Evolutionary conservation across 1,284 basidiomycete species (phyloP), one percentile per base, ranked within the genome.

Genomic region (Amylostereum chailletii): DNA sequence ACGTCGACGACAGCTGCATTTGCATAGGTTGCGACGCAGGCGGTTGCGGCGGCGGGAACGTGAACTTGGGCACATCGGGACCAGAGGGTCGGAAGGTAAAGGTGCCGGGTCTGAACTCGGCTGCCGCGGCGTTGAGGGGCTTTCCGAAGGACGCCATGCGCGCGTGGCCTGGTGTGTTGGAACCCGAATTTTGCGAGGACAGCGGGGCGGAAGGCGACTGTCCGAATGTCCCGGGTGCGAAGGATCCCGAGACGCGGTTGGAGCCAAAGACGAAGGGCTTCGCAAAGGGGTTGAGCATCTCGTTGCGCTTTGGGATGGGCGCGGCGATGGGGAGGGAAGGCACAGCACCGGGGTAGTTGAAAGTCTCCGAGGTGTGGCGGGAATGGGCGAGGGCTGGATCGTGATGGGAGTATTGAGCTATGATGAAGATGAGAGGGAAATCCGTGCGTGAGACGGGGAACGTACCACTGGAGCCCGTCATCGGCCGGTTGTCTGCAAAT

Each of bases 191-290:
- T 19, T 19, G 19, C 19, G 19, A 19, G 19, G 19, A 19, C 19
- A 19, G 19, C 19, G 19, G 19, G 19, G 19, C 19, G 19, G 19
- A 19, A 19, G 19, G 19, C 19, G 19, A 19, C 19, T 19, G 19
- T 19, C 19, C 19, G 19, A 19, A 19, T 19, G 19, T 19, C 19
- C 19, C 19, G 27, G 40, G 40, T 7, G 7, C 32, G 42, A 30
- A 30, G 7, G 42, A 26, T 26, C 9, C 6, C 27, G n/a, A 27
- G 19, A 19, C 19, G 19, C 19, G 19, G 19, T 19, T 19, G 19
- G 60, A 26, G 45, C 84, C 86, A 62, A 90, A 90, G 5, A 88
- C 81, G 55, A 90, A 90, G 0, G 87, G 85, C 59, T 86, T 87
- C 7, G 87, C 87, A 49, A 78, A 71, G 0, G 87, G 87, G 61